Percentiles rank a stretch among this genome's conserved stretches.
phyloP scores from a whole-genome alignment of 768 basidiomycete species.

The Serendipita sp. region DNA sequence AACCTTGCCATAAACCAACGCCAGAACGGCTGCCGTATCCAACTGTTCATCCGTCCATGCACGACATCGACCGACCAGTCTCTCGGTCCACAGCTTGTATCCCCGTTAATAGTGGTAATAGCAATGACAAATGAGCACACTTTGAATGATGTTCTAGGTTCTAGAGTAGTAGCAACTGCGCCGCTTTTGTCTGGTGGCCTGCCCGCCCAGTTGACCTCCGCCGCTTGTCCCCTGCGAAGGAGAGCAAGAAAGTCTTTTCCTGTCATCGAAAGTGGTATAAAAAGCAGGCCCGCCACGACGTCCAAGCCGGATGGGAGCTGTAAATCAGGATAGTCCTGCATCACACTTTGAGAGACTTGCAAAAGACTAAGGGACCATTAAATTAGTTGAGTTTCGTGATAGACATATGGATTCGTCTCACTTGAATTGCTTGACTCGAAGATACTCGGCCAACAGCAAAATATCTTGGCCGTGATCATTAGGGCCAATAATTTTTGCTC shows the following conservation, averaged over 20 bases:
- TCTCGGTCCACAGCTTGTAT: constrained; percentile 46
- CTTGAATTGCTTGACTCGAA: constrained; percentile 56
- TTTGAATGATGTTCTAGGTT: constrained; percentile 68
- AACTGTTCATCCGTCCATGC: constrained; percentile 71
- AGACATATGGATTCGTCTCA: constrained; percentile 19
- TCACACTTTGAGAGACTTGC: constrained; percentile 53
- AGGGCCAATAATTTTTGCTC: constrained; percentile 51
- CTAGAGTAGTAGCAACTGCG: constrained; percentile 27
- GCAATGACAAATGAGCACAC: neutral
- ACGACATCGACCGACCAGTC: constrained; percentile 46
- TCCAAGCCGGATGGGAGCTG: constrained; percentile 41
- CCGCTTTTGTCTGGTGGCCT: constrained; percentile 24
- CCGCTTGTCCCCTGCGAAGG: constrained; percentile 53
- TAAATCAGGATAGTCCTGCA: constrained; percentile 55
- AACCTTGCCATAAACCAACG: constrained; percentile 62
- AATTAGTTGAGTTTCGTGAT: neutral
- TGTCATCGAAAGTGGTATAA: constrained; percentile 52
- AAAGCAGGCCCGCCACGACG: constrained; percentile 55
- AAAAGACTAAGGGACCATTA: constrained; percentile 32
- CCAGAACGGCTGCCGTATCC: constrained; percentile 64
- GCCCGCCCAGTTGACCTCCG: constrained; percentile 66
- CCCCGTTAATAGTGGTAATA: neutral
- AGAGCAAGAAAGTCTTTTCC: constrained; percentile 74
- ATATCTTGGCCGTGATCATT: constrained; percentile 63
- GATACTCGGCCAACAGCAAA: constrained; percentile 61